Conservation (phyloP, 495 filamentous ascomycete species). For the Neurospora sp. region DNA sequence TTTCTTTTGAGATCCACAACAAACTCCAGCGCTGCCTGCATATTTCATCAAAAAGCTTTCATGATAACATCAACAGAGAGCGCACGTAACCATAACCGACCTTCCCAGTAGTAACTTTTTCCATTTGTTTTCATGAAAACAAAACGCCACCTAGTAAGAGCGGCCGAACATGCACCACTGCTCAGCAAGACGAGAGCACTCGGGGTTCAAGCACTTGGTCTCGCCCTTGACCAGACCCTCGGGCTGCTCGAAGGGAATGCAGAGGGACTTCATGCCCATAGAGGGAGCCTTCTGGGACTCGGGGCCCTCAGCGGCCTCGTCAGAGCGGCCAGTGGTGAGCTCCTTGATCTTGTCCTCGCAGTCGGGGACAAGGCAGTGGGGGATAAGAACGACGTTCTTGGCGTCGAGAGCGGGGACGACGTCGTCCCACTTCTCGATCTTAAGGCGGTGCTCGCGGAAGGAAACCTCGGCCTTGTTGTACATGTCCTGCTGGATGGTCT, state of each 20-base stretch:
- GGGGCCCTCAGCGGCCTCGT: slow-evolving; percentile 52
- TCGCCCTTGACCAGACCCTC: slow-evolving; percentile 64
- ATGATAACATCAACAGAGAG: background rate
- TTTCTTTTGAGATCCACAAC: background rate
- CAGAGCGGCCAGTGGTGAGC: slow-evolving; percentile 59
- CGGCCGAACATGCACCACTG: slow-evolving; percentile 84
- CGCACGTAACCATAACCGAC: background rate
- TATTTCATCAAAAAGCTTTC: background rate
- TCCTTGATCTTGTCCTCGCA: slow-evolving; percentile 96
- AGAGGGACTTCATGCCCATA: slow-evolving; percentile 96
- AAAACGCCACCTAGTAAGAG: slow-evolving; percentile 34
- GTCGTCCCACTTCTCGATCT: slow-evolving; percentile 78
- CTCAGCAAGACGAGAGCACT: slow-evolving; percentile 63
- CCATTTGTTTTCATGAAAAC: background rate
- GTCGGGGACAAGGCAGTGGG: slow-evolving; percentile 65
- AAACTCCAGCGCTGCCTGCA: background rate
- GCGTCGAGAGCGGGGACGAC: slow-evolving; percentile 74
- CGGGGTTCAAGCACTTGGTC: slow-evolving; percentile 83
- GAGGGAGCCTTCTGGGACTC: slow-evolving; percentile 73
- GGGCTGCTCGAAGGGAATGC: slow-evolving; percentile 95
- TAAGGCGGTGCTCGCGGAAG: slow-evolving; percentile 67
- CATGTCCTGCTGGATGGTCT: slow-evolving; percentile 79
- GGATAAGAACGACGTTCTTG: slow-evolving; percentile 86
- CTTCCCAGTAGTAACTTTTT: background rate
- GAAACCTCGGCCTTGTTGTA: slow-evolving; percentile 70